Evolutionary conservation across 768 basidiomycete genomes (phyloP), one percentile per base, ranked within the genome.

Genomic region (Pisolithus tinctorius): DNA sequence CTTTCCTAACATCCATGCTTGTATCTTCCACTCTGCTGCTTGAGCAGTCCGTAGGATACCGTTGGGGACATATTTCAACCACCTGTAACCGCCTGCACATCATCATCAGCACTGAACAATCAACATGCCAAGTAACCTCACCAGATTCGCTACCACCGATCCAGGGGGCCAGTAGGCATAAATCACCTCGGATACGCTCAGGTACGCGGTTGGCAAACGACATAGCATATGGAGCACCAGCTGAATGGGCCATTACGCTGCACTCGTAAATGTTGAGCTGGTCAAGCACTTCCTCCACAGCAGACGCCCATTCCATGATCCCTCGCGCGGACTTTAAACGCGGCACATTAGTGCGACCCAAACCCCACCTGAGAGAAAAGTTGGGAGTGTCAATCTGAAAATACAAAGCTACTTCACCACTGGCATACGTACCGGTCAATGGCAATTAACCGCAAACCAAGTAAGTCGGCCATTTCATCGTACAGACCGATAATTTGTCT

Each of bases 1-100:
- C 61, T 97, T 97, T 56, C 95, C 96, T 29, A 99, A 80, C 84
- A 91, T 90, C 90, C 94, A 98, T 0, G 90, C 88, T 62, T 96
- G 93, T 42, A 98, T 75, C 67, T 88, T 92, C 93, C 93, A 97
- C 63, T 99, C 95, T 0, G 95, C 95, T 4, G 93, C 90, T 66
- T 95, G 93, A 0, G 93, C 95, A 0, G 93, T 93, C 72, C 89
- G 93, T 56, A 99, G 74, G 37, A 99, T 81, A 27, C 88, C 84
- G 54, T 88, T 90, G 1, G 95, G 95, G 6, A 99, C 88, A 63
- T 93, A 98, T 68, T 93, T 95, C 48, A 99, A 77, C 93, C 93
- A 97, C 63, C 87, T 93, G 71, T 96, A 97, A 14, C 90, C 86
- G 61, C 78, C 87, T 88, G 55, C 9, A 45, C 29, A 25, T 52